These are phyloP conservation scores for Colletotrichum australisinense DNA, from an alignment of 2,329 filamentous ascomycete genomes.

Conservation along the genomic window DNA sequence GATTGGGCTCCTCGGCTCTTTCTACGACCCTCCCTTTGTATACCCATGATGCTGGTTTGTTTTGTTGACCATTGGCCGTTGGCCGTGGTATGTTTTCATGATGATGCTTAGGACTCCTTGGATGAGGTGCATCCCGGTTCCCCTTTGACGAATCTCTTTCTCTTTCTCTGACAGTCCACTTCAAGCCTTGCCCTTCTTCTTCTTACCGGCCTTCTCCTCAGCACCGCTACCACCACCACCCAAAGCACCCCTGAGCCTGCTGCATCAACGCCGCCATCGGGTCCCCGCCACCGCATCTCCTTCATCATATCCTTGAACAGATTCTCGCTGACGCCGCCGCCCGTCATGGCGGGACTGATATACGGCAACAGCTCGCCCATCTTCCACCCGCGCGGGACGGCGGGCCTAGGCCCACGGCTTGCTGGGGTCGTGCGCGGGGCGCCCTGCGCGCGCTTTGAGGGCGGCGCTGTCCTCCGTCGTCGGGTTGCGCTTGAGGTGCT, in stretches of 20 bases:
- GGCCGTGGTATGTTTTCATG: background rate
- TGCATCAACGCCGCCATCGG: conserved; percentile 58
- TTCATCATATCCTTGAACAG: conserved; percentile 97
- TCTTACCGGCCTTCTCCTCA: conserved; percentile 57
- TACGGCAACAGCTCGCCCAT: conserved; percentile 86
- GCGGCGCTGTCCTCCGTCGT: conserved; percentile 77
- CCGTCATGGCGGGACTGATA: conserved; percentile 89
- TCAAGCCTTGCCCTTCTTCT: conserved; percentile 58
- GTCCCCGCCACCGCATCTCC: conserved; percentile 76
- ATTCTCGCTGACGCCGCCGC: conserved; percentile 94
- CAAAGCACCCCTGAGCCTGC: conserved; percentile 43
- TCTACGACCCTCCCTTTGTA: background rate
- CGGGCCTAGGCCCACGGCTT: conserved; percentile 78
- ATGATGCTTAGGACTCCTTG: background rate
- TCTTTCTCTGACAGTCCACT: background rate
- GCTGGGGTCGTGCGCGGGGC: conserved; percentile 73
- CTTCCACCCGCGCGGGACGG: conserved; percentile 91
- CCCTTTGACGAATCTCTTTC: background rate
- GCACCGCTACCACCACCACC: conserved; percentile 41
- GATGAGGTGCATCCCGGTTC: background rate
- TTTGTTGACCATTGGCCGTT: background rate
- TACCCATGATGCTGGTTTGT: background rate
- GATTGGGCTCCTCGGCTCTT: background rate
- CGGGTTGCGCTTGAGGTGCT: conserved; percentile 79
- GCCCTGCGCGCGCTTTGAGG: conserved; percentile 77